These are phyloP conservation scores for Amanita fuliginea DNA, from an alignment of 768 basidiomycete genomes.

Conservation along the genomic window DNA sequence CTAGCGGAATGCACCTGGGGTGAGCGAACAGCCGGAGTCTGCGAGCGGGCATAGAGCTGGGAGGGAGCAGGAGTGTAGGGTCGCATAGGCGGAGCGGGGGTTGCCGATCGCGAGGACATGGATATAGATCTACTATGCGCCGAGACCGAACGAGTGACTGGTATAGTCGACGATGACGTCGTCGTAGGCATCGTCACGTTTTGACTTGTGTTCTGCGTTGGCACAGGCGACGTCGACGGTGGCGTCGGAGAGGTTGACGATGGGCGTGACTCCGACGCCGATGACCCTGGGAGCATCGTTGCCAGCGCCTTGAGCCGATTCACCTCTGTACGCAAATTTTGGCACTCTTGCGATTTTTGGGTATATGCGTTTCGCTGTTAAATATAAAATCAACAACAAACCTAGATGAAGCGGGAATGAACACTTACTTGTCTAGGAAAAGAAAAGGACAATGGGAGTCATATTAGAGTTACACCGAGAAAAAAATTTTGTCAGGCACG, in stretches of 20 bases:
- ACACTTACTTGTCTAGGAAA: conserved; percentile 48
- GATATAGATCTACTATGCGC: conserved; percentile 50
- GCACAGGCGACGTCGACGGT: conserved; percentile 21
- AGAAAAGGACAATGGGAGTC: conserved; percentile 5
- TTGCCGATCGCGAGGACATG: conserved; percentile 36
- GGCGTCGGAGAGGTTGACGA: conserved; percentile 26
- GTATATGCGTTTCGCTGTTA: conserved; percentile 46
- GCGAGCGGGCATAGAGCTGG: conserved; percentile 16
- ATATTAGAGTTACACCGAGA: conserved; percentile 9
- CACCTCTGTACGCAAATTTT: conserved; percentile 55
- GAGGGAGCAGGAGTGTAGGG: conserved; percentile 25
- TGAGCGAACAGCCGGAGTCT: conserved; percentile 16
- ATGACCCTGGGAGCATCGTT: conserved; percentile 26
- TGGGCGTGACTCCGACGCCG: conserved; percentile 21
- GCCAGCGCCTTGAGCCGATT: conserved; percentile 41
- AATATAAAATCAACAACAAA: conserved; percentile 10
- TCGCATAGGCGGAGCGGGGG: conserved; percentile 25
- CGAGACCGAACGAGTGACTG: conserved; percentile 40
- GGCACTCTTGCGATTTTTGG: conserved; percentile 64
- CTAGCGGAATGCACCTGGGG: conserved; percentile 18
- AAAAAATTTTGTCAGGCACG: conserved; percentile 8
- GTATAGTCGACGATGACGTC: conserved; percentile 24
- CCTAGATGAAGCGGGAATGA: conserved; percentile 2
- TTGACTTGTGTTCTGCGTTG: conserved; percentile 22
- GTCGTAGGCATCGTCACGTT: conserved; percentile 22